Evolutionary conservation across 768 basidiomycete species (phyloP), one percentile per base, ranked within the genome.

Genomic region (Boletus barrowsii): DNA sequence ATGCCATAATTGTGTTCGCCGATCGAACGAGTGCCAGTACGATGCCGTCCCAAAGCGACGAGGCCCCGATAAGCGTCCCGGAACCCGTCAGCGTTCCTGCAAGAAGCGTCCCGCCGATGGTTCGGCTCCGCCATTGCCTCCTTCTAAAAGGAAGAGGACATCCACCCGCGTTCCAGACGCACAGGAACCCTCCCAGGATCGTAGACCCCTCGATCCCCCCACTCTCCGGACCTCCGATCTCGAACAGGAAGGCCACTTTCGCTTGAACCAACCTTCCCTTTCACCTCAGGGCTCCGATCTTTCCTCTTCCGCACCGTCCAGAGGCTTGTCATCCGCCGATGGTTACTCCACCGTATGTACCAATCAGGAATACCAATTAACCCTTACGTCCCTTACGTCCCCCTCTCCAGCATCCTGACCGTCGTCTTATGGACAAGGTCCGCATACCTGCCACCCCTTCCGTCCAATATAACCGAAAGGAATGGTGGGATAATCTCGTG

Each of bases 31-130:
- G 51, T 92, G 90, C 72, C 79, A 86, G 72, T 92, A 91, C 72
- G 90, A 92, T 67, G 75, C 82, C 29, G 86, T 80, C 51, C 89
- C 89, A 62, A 90, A 88, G 72, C 84, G 90, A 56, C 80, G 90
- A 57, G 90, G 90, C 3, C 90, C 90, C 58, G 90, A 92, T 79
- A 91, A 90, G 74, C 83, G 82, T 64, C 90, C 90, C 54, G 90
- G 90, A 29, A 90, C 88, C 54, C 81, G 89, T 58, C 87, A 89
- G 68, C 80, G 90, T 62, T 86, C 86, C 52, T 90, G 88, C 79
- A 91, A 91, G 82, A 91, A 89, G 77, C 78, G 87, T 54, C 79
- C 82, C 35, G 71, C 77, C 35, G 78, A 80, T 49, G 73, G 79
- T 36, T 83, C 84, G 57, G 79, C 75, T 49, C 74, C 79, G 58